Evolutionary conservation across 352 stramenopile genomes (phyloP).

Genomic region (Plasmopara halstedii): DNA sequence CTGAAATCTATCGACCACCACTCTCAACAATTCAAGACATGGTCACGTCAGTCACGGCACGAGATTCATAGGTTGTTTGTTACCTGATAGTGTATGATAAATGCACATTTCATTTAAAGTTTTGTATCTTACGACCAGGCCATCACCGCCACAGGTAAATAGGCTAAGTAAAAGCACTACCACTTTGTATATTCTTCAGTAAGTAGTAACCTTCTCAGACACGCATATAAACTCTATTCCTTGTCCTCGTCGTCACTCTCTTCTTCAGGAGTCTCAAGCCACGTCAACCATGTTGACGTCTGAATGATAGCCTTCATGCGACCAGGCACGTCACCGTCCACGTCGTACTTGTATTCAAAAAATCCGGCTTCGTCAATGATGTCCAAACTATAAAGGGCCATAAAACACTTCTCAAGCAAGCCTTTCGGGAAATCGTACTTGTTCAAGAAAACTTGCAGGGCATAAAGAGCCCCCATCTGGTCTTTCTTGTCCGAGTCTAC

Average conservation of each 20-base stretch:
- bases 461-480: constrained; percentile 65
- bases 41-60: constrained; percentile 83
- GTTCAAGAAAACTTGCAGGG: constrained; percentile 71
- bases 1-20: constrained; percentile 86
- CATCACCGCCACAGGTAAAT: constrained; percentile 2
- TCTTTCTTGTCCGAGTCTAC: constrained; percentile 44
- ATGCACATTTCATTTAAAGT: constrained; percentile 27
- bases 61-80: constrained; percentile 53
- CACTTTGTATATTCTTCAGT: constrained; percentile 5
- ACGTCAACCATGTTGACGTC: constrained; percentile 73
- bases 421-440: constrained; percentile 70
- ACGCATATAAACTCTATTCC: constrained; percentile 50
- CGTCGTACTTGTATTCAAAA: constrained; percentile 85
- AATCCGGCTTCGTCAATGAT: constrained; percentile 74
- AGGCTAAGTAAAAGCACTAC: constrained; percentile 2
- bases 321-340: constrained; percentile 57
- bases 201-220: constrained; percentile 11
- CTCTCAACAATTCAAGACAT: constrained; percentile 88
- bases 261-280: constrained; percentile 71
- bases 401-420: constrained; percentile 78
- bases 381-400: constrained; percentile 77
- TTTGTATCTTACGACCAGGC: constrained; percentile 20
- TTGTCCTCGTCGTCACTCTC: constrained; percentile 71
- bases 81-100: constrained; percentile 5
- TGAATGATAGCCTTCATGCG: constrained; percentile 82